Evolutionary conservation across 441 rosid species (phyloP).

Genomic region (Eruca vesicaria): DNA sequence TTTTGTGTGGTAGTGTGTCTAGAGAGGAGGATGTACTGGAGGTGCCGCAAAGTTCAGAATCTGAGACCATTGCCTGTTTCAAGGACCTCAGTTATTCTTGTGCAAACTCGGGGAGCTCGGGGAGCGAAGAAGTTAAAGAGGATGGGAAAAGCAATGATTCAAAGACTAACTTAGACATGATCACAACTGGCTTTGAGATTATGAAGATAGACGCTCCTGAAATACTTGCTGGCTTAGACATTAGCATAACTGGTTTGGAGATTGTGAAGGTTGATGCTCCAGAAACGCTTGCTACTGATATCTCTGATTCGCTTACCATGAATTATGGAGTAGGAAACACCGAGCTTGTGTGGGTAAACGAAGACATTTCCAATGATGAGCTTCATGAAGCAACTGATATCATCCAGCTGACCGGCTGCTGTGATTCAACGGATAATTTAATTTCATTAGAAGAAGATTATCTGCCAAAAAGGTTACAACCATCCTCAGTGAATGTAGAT

Average conservation of each 20-base stretch:
- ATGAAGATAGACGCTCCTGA: background rate
- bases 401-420: slow-evolving; percentile 23
- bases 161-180: slow-evolving; percentile 13
- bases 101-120: slow-evolving; percentile 18
- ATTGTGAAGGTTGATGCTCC: slow-evolving; percentile 35
- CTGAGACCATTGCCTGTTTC: slow-evolving; percentile 26
- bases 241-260: slow-evolving; percentile 36
- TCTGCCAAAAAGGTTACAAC: slow-evolving; percentile 19
- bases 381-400: slow-evolving; percentile 32
- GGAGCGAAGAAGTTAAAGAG: slow-evolving; percentile 35
- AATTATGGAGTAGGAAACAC: slow-evolving; percentile 18
- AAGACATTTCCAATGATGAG: slow-evolving; percentile 36
- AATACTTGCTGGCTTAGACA: background rate
- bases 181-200: background rate
- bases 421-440: slow-evolving; percentile 25
- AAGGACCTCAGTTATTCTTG: background rate
- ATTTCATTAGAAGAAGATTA: slow-evolving; percentile 33
- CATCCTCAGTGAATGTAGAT: slow-evolving; percentile 20
- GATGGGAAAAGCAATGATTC: slow-evolving; percentile 24
- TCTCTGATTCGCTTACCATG: slow-evolving; percentile 24
- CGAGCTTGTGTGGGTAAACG: slow-evolving; percentile 20
- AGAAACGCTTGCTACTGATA: slow-evolving; percentile 28
- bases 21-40: slow-evolving; percentile 37
- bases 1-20: slow-evolving; percentile 30
- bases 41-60: slow-evolving; percentile 24